Evolutionary conservation across 768 basidiomycete genomes (phyloP).

Genomic region (Leccinum olivaceopallidum): DNA sequence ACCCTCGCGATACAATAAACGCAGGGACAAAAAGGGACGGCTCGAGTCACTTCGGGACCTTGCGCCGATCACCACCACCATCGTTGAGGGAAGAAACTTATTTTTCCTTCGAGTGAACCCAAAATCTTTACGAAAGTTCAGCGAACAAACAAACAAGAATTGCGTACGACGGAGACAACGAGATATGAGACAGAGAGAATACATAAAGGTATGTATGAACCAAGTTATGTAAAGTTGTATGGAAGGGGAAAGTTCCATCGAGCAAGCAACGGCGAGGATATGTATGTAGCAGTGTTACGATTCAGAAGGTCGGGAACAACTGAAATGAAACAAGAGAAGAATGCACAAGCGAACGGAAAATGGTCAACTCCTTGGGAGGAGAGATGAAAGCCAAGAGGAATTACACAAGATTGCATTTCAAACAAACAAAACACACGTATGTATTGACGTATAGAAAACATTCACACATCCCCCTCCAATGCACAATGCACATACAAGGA

Average conservation of each 20-base stretch:
- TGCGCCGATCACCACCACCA: not conserved
- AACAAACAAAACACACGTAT: constrained; percentile 16
- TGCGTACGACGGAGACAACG: not conserved
- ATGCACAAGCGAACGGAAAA: not conserved
- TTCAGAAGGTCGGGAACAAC: not conserved
- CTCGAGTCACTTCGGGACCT: not conserved
- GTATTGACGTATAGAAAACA: constrained; percentile 22
- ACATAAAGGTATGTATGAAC: constrained; percentile 1
- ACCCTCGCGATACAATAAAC: too few relatives aligned
- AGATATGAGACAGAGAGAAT: constrained; percentile 1
- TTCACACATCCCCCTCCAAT: constrained; percentile 15
- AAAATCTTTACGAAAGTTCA: not conserved
- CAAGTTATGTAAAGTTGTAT: not conserved
- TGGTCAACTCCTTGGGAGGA: not conserved
- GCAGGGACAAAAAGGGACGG: too few relatives aligned
- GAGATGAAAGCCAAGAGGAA: constrained; percentile 1
- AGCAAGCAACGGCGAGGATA: not conserved
- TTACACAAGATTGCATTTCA: constrained; percentile 19
- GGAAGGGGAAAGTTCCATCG: constrained; percentile 2
- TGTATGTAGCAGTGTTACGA: constrained; percentile 3
- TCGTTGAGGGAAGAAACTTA: not conserved
- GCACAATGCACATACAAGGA: constrained; percentile 14
- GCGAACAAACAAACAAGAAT: not conserved
- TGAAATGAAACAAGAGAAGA: not conserved
- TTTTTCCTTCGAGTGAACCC: not conserved